Evolutionary conservation across 106 monocot species (phyloP).

Genomic region (Hemerocallis citrina): DNA sequence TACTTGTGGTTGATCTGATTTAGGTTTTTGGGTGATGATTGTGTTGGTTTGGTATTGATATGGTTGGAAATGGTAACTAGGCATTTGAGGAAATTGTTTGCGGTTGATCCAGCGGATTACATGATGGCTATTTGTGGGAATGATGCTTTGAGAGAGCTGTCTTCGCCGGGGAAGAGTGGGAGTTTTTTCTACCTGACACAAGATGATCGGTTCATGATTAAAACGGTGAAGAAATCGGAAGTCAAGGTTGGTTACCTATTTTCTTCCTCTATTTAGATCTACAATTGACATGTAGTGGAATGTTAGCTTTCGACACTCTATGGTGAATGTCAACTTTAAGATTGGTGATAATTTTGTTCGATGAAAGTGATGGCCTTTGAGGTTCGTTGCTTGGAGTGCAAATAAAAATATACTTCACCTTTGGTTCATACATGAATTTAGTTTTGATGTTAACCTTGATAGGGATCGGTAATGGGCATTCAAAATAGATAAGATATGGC

Average conservation of each 20-base stretch:
- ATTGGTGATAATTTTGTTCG: neutral
- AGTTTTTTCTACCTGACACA: constrained; percentile 91
- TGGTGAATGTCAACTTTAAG: neutral
- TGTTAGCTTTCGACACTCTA: no score
- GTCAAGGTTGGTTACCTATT: constrained; percentile 44
- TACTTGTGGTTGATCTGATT: neutral
- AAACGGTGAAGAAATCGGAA: constrained; percentile 92
- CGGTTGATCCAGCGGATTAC: constrained; percentile 81
- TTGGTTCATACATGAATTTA: neutral
- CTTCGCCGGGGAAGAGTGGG: constrained; percentile 95
- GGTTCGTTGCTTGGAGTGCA: neutral
- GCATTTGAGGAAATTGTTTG: constrained; percentile 70
- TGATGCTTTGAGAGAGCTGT: constrained; percentile 78
- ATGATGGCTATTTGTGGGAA: constrained; percentile 86
- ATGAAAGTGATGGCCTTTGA: neutral
- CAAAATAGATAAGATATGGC: neutral
- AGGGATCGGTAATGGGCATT: neutral
- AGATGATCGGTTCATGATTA: constrained; percentile 92
- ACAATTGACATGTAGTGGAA: neutral
- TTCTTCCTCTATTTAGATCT: neutral
- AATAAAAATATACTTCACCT: neutral
- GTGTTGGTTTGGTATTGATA: neutral
- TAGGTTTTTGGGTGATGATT: neutral
- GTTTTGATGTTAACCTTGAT: neutral
- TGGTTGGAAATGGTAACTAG: constrained; percentile 19